These are phyloP conservation scores for Stagonosporopsis chrysanthemi DNA, from an alignment of 2,329 filamentous ascomycete species.

Conservation along the genomic window DNA sequence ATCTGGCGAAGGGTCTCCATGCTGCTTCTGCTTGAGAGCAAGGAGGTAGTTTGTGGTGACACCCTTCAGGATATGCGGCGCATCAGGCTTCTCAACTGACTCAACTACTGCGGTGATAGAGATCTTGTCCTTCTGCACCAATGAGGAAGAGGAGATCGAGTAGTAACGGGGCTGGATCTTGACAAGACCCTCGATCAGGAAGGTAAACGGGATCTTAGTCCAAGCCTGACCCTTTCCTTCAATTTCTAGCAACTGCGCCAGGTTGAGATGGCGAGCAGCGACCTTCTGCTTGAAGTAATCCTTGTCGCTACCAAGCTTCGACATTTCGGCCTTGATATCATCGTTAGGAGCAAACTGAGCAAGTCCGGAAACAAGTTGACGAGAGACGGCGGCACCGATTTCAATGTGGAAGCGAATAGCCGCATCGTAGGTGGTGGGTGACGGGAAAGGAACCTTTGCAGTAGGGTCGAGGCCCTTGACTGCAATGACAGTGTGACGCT, in stretches of 20 bases:
- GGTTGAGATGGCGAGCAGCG: slow-evolving; percentile 82
- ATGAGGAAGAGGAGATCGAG: slow-evolving; percentile 96
- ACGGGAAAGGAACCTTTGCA: slow-evolving; percentile 96
- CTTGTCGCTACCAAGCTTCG: slow-evolving; percentile 88
- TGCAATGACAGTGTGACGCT: slow-evolving; percentile 81
- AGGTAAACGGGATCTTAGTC: slow-evolving; percentile 87
- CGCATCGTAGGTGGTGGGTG: slow-evolving; percentile 94
- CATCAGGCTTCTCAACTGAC: slow-evolving; percentile 77
- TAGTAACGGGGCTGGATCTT: slow-evolving; percentile 99
- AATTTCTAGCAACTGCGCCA: slow-evolving; percentile 80
- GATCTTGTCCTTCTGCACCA: slow-evolving; percentile 93
- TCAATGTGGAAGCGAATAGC: slow-evolving; percentile 96
- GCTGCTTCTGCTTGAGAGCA: slow-evolving; percentile 95
- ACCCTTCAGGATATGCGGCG: slow-evolving; percentile 82
- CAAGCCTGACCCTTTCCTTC: slow-evolving; percentile 79
- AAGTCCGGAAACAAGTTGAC: slow-evolving; percentile 88
- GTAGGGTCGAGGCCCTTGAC: slow-evolving; percentile 94
- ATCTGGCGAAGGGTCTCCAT: slow-evolving; percentile 81
- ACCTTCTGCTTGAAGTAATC: slow-evolving; percentile 93
- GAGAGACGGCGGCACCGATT: slow-evolving; percentile 92
- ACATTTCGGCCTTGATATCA: slow-evolving; percentile 83
- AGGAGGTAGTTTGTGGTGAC: slow-evolving; percentile 97
- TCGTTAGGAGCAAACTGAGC: slow-evolving; percentile 91
- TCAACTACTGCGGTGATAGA: slow-evolving; percentile 96
- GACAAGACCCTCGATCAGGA: slow-evolving; percentile 89